Evolutionary conservation across 805 yeast species (phyloP), one percentile per base, ranked within the genome.

Genomic region (Cephaloascus fragrans): DNA sequence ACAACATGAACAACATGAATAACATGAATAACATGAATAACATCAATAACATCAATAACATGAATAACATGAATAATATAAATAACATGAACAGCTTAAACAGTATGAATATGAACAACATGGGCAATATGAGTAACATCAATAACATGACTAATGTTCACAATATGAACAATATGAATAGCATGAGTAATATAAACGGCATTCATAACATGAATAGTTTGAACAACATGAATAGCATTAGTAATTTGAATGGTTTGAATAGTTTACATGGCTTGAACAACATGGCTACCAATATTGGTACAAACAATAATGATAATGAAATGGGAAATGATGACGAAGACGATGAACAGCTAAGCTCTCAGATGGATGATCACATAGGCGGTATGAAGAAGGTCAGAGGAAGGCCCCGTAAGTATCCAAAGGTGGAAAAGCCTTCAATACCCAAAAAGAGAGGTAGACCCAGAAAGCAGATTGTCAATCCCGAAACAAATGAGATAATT

Each of bases 361-460:
- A 23, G 12, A 23, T 23, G 28, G 6, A 23, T 23, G 28, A 23
- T 23, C 28, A 12, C n/a, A n/a, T n/a, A n/a, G n/a, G n/a, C n/a
- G n/a, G n/a, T n/a, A n/a, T n/a, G n/a, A 26, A 26, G 18, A 31
- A 31, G n/a, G 33, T 31, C 8, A 14, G 33, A n/a, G 33, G 33
- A 31, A 14, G 33, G 8, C 33, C 33, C 6, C 33, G 33, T 31
- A 31, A 31, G n/a, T 16, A 31, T 16, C 33, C 33, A 6, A 31
- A 31, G 15, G 33, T 31, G 8, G 33, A 31, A 6, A 31, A 31
- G 15, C 17, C 15, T 16, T 6, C n/a, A 6, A 16, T 16, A 6
- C 33, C 33, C 15, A 63, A 60, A 42, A 57, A 59, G 44, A 49
- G 71, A 37, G 71, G 71, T 6, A 54, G 71, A 35, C 71, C 71